Evolutionary conservation across 352 stramenopile species (phyloP), one percentile per base, ranked within the genome.

Genomic region (Pythium insidiosum): DNA sequence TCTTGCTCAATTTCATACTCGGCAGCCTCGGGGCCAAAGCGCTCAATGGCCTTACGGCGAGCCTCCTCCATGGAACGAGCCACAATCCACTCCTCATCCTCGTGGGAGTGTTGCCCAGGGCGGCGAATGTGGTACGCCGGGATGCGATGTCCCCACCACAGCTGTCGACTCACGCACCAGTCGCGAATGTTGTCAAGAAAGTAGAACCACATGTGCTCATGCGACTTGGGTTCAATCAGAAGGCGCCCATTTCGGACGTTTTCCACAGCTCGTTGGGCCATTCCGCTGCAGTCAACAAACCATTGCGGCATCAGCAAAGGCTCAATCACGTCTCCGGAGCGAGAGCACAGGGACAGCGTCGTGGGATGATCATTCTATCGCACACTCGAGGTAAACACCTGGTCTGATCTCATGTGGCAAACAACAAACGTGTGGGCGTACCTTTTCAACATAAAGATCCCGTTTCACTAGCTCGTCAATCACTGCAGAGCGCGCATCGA

Each of bases 61-160:
- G 97, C 96, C 43, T 97, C 94, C 16, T 82, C 88, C 40, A 97
- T 66, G 22, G 79, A 89, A 22, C 86, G 61, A 15, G 90, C 96
- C 9, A 99, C 96, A 53, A 99, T 84, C 97, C 97, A 99, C 29
- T 69, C 56, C n/a, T 84, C 71, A 37, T 65, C 53, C 13, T 44
- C 42, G 25, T 68, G 51, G n/a, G n/a, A n/a, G n/a, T n/a, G n/a
- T n/a, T n/a, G n/a, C 88, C 71, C 39, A 58, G 66, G 40, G 66
- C 86, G 26, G 70, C 88, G 28, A 51, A 97, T 24, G 45, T 88
- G 78, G 73, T 98, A 99, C 7, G 97, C 97, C 6, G 97, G 97
- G 47, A 99, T 99, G 36, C 97, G 95, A 66, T 99, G 97, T 21
- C 97, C 97, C 97, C 97, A 99, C 97, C 97, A 99, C 2, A 99